These are phyloP conservation scores for Trichoderma oligosporum DNA, from an alignment of 2,329 filamentous ascomycete genomes.

Conservation along the genomic window DNA sequence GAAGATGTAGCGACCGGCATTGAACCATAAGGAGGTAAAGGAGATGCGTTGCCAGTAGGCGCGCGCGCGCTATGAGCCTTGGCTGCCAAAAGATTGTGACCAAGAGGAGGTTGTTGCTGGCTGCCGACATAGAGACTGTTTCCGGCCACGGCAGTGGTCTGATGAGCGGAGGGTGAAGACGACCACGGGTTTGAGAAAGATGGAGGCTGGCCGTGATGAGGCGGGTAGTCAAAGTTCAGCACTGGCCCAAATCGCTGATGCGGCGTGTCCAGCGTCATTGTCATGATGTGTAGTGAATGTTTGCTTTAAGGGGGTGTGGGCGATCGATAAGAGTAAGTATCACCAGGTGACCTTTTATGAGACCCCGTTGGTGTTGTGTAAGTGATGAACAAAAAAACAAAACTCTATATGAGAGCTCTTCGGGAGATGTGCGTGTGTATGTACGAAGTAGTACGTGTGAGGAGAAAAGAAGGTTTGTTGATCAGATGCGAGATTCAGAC, in stretches of 20 bases:
- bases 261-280: conserved; percentile 90
- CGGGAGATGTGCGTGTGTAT: conserved; percentile 20
- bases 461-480: conserved; percentile 38
- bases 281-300: conserved; percentile 59
- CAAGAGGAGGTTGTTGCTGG: conserved; percentile 44
- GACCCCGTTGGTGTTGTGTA: neutral
- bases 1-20: conserved; percentile 71
- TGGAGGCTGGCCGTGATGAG: conserved; percentile 48
- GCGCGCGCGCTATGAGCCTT: conserved; percentile 51
- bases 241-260: conserved; percentile 72
- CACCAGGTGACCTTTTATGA: neutral
- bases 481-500: conserved; percentile 51
- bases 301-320: neutral
- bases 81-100: conserved; percentile 50
- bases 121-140: conserved; percentile 61
- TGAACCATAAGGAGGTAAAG: conserved; percentile 67
- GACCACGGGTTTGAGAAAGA: conserved; percentile 94
- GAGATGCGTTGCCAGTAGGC: conserved; percentile 54
- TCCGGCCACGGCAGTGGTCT: conserved; percentile 47
- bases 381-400: neutral
- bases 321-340: neutral
- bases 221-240: conserved; percentile 73
- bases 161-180: conserved; percentile 46
- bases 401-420: neutral
- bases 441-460: conserved; percentile 10